Percentiles rank a stretch among this genome's conserved stretches.
Evolutionary conservation across 495 filamentous ascomycete genomes (phyloP).

Genomic region (Penicillium samsonianum): DNA sequence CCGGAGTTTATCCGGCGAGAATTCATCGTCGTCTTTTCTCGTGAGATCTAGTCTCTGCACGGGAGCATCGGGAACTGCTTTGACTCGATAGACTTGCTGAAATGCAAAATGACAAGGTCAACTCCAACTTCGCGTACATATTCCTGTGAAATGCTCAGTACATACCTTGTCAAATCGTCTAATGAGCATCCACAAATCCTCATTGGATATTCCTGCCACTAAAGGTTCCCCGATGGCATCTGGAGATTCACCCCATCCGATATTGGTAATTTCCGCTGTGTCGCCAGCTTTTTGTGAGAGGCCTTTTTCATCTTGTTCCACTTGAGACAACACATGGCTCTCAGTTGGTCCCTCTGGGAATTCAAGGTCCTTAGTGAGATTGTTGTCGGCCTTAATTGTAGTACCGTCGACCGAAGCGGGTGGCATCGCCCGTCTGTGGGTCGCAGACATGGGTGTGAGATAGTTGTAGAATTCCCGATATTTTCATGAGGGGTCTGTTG

Average conservation of each 20-base stretch:
- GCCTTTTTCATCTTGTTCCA: slow-evolving; percentile 51
- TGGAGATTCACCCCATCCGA: slow-evolving; percentile 72
- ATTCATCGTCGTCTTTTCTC: slow-evolving; percentile 80
- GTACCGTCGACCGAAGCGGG: neutral
- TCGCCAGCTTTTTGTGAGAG: slow-evolving; percentile 47
- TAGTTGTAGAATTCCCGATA: neutral
- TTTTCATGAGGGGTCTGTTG: neutral
- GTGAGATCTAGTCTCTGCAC: slow-evolving; percentile 74
- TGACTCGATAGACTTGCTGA: slow-evolving; percentile 88
- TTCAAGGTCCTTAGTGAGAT: neutral
- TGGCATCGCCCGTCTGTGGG: neutral
- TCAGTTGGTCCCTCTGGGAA: slow-evolving; percentile 40
- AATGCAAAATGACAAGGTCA: slow-evolving; percentile 1
- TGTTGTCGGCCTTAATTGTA: neutral
- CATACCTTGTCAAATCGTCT: slow-evolving; percentile 28
- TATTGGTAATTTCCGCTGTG: slow-evolving; percentile 56
- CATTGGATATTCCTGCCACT: slow-evolving; percentile 71
- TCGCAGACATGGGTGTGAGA: neutral
- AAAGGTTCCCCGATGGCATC: slow-evolving; percentile 60
- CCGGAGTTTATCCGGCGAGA: slow-evolving; percentile 82
- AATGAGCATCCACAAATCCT: slow-evolving; percentile 78
- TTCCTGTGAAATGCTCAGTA: neutral
- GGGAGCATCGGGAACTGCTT: slow-evolving; percentile 58
- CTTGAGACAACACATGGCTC: slow-evolving; percentile 50
- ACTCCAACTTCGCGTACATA: neutral